These are phyloP conservation scores for Phyllosticta citribraziliensis DNA, from an alignment of 2,329 filamentous ascomycete genomes.

Conservation along the genomic window DNA sequence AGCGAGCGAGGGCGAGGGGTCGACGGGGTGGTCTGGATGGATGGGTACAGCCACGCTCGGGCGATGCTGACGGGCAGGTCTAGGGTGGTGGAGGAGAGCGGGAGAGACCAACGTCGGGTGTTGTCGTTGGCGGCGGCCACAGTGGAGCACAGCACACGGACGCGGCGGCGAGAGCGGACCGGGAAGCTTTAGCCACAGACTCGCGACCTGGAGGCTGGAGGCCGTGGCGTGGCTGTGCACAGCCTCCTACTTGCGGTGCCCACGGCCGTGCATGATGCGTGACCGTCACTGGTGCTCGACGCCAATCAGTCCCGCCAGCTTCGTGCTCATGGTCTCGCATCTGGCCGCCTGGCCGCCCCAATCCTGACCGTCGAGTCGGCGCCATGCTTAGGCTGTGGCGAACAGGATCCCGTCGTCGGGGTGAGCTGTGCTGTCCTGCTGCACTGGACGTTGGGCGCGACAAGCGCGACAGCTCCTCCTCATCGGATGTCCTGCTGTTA, in stretches of 20 bases:
- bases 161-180: not conserved
- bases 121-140: not conserved
- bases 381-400: not conserved
- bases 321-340: not conserved
- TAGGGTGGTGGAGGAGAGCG: not conserved
- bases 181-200: not conserved
- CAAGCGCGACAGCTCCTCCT: not conserved
- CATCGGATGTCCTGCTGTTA: no score
- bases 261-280: not conserved
- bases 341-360: not conserved
- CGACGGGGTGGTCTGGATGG: conserved; percentile 3
- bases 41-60: conserved; percentile 7
- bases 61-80: not conserved
- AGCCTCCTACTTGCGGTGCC: not conserved
- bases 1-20: conserved; percentile 4
- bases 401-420: not conserved
- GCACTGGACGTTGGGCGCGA: not conserved
- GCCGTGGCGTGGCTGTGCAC: not conserved
- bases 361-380: not conserved
- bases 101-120: not conserved
- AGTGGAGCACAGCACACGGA: not conserved
- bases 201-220: no score
- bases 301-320: not conserved
- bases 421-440: not conserved
- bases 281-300: no score